Base-by-base conservation (phyloP, 345 rosid genomes). In the Eucalyptus grandis region DNA sequence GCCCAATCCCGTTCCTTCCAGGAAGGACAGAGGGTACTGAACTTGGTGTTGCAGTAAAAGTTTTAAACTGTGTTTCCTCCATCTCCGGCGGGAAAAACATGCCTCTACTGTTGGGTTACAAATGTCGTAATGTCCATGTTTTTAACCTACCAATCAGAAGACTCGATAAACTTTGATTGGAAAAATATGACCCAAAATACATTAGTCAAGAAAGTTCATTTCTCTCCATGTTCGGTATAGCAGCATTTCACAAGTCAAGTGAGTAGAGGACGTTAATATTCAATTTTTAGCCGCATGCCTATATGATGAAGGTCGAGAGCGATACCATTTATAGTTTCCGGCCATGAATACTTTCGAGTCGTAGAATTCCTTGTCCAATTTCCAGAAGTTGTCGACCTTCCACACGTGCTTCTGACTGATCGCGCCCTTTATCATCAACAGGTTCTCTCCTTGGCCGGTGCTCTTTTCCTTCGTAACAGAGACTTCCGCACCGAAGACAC, bases 401-500 rank as follows among this genome's bases (percentile, higher is more conserved):
- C 95, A 94, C 26, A 77, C 46, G 58, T 89, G 56, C 56, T 88
- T 92, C 86, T 62, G 49, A 14, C 51, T 27, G 21, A 26, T 5
- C 51, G 89, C 14, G 24, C 90, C 91, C 50, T 91, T 89, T 5
- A 88, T 9, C 92, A 93, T 87, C 17, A 77, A 86, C 54, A 94
- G 88, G 80, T 89, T 86, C 88, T 94, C 94, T 88, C 90, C 93
- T 67, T 65, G 89, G 30, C 90, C 90, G 4, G 87, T 87, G 88
- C 91, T 88, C 43, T 86, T 90, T 90, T 93, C 95, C 89, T 83
- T 91, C 16, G 88, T 17, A 31, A 92, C 93, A 44, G 91, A 92
- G 8, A 94, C 92, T 81, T 94, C 95, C 6, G 88, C 93, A 67
- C 95, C 94, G 43, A 94, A 49, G 14, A 91, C 90, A 22, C 94